Evolutionary conservation across 768 basidiomycete genomes (phyloP).

Genomic region (Tricholoma matsutake): DNA sequence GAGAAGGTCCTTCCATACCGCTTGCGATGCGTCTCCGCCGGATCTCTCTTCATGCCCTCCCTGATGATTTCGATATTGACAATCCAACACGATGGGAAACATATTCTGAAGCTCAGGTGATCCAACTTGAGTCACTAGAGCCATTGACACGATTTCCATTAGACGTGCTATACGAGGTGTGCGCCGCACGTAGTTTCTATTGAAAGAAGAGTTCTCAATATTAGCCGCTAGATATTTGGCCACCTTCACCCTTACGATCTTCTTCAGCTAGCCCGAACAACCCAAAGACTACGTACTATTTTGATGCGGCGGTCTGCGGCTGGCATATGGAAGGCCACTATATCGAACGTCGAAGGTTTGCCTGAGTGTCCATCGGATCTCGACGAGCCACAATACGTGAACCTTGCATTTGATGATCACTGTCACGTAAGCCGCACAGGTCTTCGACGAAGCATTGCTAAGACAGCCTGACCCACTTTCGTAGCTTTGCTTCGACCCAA

Average conservation of each 20-base stretch:
- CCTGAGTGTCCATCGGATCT: slow-evolving; percentile 44
- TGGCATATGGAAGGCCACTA: slow-evolving; percentile 24
- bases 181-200: not conserved
- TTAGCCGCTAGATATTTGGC: slow-evolving; percentile 26
- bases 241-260: slow-evolving; percentile 33
- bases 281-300: slow-evolving; percentile 30
- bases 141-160: not conserved
- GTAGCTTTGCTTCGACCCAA: slow-evolving; percentile 20
- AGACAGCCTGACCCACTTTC: not conserved
- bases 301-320: slow-evolving; percentile 24
- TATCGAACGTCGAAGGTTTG: slow-evolving; percentile 17
- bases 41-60: not conserved
- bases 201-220: not conserved
- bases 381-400: slow-evolving; percentile 41
- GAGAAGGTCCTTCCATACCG: not conserved
- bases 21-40: not conserved
- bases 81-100: not conserved
- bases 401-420: slow-evolving; percentile 41
- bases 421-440: slow-evolving; percentile 36
- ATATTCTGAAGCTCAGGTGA: not conserved
- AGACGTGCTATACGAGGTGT: not conserved
- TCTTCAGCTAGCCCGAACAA: slow-evolving; percentile 33
- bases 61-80: not conserved
- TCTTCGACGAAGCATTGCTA: slow-evolving; percentile 5
- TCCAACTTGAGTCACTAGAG: not conserved